Base-by-base conservation (phyloP, 2,329 filamentous ascomycete genomes). In the Elsinoe ampelina region DNA sequence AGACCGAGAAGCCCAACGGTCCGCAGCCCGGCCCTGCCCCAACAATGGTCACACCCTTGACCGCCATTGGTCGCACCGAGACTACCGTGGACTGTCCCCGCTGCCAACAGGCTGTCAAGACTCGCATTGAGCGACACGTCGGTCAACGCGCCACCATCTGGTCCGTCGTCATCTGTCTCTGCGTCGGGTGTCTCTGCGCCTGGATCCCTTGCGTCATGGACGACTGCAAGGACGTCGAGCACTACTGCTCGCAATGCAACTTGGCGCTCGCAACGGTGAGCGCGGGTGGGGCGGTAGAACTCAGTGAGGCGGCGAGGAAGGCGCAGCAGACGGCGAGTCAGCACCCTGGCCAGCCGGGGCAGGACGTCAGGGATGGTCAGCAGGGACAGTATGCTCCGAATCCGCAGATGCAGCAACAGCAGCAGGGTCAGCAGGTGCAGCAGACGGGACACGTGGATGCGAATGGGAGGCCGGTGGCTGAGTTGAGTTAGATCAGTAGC, bases 171-270 rank as follows among this genome's bases (percentile, higher is more conserved):
- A 56, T 56, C 41, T 56, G 54, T 19, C 41, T 56, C 7, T 56
- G 54, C 54, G 54, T 56, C 30, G 54, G 54, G n/a, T 56, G 54
- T 38, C 42, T 56, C 19, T 56, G 54, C 42, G 54, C 54, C 4
- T 56, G 54, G 54, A 56, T 56, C 15, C 54, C 54, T 3, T 56
- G 54, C 41, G 54, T 56, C 39, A 56, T 56, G 39, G 41, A 56
- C 41, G 54, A 56, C 41, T 56, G 54, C 54, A 56, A 56, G 54
- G 54, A 56, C 26, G 41, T 45, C 2, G 54, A 56, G 54, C 54
- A 56, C 54, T 56, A 56, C 32, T 56, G 54, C 54, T 22, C 38
- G 22, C 39, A 42, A 15, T 56, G 54, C 30, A 56, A 56, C 19
- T 11, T 56, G 54, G 38, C 39, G 17, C 38, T 56, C 13, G 54